phyloP scores from a whole-genome alignment of 768 basidiomycete genomes.

The Phlegmacium glaucopus region DNA sequence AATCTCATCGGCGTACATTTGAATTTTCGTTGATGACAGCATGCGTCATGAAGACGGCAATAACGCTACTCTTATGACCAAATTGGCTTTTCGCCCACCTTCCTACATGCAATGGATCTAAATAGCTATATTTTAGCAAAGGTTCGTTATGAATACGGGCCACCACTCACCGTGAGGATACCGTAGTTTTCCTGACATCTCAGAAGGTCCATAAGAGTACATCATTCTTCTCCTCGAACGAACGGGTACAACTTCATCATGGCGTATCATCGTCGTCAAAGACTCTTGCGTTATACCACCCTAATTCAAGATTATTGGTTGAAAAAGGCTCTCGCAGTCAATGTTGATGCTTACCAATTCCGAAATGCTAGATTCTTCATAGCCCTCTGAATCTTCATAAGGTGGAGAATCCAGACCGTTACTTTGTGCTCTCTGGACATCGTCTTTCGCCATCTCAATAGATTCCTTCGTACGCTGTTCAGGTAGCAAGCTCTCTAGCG shows the following conservation, averaged over 20 bases:
- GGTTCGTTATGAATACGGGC: neutral
- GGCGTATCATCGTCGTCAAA: conserved; percentile 67
- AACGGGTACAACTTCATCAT: conserved; percentile 62
- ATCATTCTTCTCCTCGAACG: conserved; percentile 53
- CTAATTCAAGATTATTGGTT: conserved; percentile 29
- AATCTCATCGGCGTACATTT: conserved; percentile 28
- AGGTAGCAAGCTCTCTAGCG: conserved; percentile 19
- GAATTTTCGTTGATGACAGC: conserved; percentile 66
- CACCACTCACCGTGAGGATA: conserved; percentile 54
- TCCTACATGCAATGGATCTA: conserved; percentile 57
- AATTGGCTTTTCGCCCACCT: conserved; percentile 58
- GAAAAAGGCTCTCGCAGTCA: neutral
- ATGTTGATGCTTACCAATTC: conserved; percentile 15
- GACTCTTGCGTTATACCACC: conserved; percentile 73
- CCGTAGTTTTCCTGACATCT: conserved; percentile 47
- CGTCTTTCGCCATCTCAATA: conserved; percentile 12
- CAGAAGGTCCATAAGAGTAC: conserved; percentile 40
- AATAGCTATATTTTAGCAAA: neutral
- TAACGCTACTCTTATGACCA: conserved; percentile 51
- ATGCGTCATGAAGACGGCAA: conserved; percentile 70
- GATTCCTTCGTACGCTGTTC: conserved; percentile 9
- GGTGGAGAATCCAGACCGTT: neutral
- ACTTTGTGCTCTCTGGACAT: conserved; percentile 5
- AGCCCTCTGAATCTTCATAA: neutral
- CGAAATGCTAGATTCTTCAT: conserved; percentile 5